Evolutionary conservation across 208 protist species (phyloP).

Genomic region (Porcisia hertigi): DNA sequence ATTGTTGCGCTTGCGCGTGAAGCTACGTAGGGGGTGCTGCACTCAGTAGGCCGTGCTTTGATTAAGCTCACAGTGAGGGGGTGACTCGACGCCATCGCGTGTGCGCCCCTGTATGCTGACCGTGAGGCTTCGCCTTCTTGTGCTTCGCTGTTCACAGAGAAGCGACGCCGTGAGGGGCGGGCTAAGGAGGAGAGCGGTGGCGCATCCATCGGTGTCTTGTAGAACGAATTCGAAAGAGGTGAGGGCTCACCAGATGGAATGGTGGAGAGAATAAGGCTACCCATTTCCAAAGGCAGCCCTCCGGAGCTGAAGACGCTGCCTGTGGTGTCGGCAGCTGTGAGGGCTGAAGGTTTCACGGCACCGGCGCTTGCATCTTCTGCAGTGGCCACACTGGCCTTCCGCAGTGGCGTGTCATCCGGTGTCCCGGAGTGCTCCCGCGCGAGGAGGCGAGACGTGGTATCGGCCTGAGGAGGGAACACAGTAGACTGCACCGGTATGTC

Average conservation of each 20-base stretch:
- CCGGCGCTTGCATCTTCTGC: not conserved
- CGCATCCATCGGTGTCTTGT: constrained; percentile 15
- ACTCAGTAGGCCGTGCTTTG: not conserved
- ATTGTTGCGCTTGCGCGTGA: not conserved
- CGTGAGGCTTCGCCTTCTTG: not conserved
- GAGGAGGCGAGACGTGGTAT: constrained; percentile 7
- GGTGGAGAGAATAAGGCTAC: constrained; percentile 14
- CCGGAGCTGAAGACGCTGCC: not conserved
- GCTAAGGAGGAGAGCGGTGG: not conserved
- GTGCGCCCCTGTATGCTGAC: not conserved
- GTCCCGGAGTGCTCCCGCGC: not conserved
- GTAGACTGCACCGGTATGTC: not conserved
- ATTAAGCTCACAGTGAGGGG: not conserved
- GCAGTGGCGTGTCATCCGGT: not conserved
- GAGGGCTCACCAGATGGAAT: constrained; percentile 17
- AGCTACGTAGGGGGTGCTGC: not conserved
- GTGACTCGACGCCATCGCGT: not conserved
- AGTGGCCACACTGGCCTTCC: not conserved
- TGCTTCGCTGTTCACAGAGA: not conserved
- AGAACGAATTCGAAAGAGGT: constrained; percentile 12
- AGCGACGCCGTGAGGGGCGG: not conserved
- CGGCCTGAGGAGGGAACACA: constrained; percentile 3
- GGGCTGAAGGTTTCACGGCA: not conserved
- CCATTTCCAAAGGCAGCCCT: not conserved
- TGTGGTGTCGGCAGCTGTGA: not conserved